Base-by-base conservation (phyloP, 805 yeast species). In the Lachancea thermotolerans region DNA sequence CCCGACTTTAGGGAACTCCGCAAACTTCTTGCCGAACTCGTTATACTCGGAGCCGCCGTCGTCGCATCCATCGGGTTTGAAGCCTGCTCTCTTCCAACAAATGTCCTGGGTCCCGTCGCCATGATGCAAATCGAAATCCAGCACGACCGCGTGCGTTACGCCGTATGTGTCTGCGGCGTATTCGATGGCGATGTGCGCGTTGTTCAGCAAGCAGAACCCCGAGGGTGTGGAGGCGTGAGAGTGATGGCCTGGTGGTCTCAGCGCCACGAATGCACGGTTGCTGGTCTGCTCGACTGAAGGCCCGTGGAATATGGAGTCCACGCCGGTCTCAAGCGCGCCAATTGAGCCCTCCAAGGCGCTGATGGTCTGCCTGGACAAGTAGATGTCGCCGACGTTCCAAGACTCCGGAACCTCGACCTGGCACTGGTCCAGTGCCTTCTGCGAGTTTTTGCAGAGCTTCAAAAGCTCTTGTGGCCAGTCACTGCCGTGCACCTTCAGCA, bases 91-190 rank as follows among this genome's bases (percentile, higher is more conserved):
- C 55, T 79, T 81, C 89, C 90, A 86, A 55, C 90, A 80, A 25
- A 86, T 82, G 60, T 86, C 95, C 55, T 87, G 95, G 6, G 86
- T 76, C 11, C 95, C 95, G 63, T 86, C 95, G 14, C 95, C 95
- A 58, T 86, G 95, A 58, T 86, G 95, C 35, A 86, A 69, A 61
- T 86, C 95, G 50, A 87, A 82, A 61, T 86, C 95, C 28, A 86
- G 64, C 15, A 86, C 82, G 0, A 83, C 89, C 14, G 88, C 88
- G 65, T 86, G 95, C 0, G 91, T 81, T 2, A 86, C 79, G 1
- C 71, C 78, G 54, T 82, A 77, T 7, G 69, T 60, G 36, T 69
- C 75, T 44, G 70, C 73, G 0, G 95, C 95, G 57, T 86, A 86
- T 56, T 85, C 90, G 21, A 84, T 78, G 2, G 84, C 87, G 30